These are phyloP conservation scores for Suillus spraguei DNA, from an alignment of 768 basidiomycete species.

Conservation along the genomic window DNA sequence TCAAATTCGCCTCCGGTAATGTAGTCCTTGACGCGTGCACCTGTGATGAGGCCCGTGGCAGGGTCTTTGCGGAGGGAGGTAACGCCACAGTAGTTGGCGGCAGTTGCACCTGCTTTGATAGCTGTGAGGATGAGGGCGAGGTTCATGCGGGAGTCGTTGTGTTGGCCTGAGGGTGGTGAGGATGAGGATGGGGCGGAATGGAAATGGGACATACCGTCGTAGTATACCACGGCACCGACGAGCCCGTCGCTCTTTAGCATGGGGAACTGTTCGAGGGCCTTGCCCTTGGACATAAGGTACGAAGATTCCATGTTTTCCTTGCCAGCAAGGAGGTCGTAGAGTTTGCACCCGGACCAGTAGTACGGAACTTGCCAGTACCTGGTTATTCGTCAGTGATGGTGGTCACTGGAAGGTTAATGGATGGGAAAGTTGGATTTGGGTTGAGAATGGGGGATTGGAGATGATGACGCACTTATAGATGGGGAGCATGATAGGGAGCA, in stretches of 20 bases:
- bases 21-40: conserved; percentile 77
- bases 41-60: conserved; percentile 61
- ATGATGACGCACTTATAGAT: conserved; percentile 75
- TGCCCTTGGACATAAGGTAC: conserved; percentile 93
- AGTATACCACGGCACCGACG: conserved; percentile 95
- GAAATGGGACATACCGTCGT: conserved; percentile 70
- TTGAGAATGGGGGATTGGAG: not conserved
- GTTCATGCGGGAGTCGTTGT: conserved; percentile 99
- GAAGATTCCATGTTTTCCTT: conserved; percentile 96
- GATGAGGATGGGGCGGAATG: not conserved
- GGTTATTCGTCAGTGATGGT: conserved; percentile 11
- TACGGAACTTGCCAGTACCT: conserved; percentile 98
- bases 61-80: conserved; percentile 70
- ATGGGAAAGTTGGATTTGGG: not conserved
- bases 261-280: conserved; percentile 92
- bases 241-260: conserved; percentile 94
- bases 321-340: conserved; percentile 95
- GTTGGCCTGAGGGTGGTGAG: conserved; percentile 65
- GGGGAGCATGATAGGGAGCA: conserved; percentile 97
- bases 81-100: conserved; percentile 91
- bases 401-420: not conserved
- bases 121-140: conserved; percentile 93
- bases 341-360: conserved; percentile 92
- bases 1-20: conserved; percentile 83
- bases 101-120: conserved; percentile 85